Conservation (phyloP, 2,329 filamentous ascomycete species). For the Trichophyton benhamiae region DNA sequence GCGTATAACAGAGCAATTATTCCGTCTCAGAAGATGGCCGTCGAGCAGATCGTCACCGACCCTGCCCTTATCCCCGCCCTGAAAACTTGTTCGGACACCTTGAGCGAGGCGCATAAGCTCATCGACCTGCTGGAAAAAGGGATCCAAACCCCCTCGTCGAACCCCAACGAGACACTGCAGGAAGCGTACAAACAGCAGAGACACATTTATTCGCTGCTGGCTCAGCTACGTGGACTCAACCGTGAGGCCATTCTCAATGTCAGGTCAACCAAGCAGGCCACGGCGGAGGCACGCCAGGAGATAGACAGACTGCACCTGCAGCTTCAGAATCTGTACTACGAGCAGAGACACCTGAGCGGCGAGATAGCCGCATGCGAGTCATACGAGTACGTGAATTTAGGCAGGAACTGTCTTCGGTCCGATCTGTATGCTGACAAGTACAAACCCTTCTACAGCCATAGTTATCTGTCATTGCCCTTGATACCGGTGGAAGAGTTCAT, state of each 20-base stretch:
- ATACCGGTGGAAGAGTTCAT: slow-evolving; percentile 77
- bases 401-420: background rate
- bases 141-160: slow-evolving; percentile 30
- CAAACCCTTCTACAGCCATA: slow-evolving; percentile 48
- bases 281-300: slow-evolving; percentile 76
- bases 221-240: slow-evolving; percentile 70
- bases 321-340: slow-evolving; percentile 91
- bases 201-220: slow-evolving; percentile 62
- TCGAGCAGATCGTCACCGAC: slow-evolving; percentile 50
- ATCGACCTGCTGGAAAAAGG: slow-evolving; percentile 36
- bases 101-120: slow-evolving; percentile 52
- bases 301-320: slow-evolving; percentile 85
- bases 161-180: slow-evolving; percentile 40
- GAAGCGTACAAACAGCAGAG: slow-evolving; percentile 67
- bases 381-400: slow-evolving; percentile 56
- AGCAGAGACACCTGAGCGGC: slow-evolving; percentile 77
- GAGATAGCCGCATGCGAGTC: slow-evolving; percentile 85
- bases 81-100: slow-evolving; percentile 58
- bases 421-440: background rate
- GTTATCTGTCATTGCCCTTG: slow-evolving; percentile 73
- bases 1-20: background rate
- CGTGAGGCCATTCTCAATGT: slow-evolving; percentile 68
- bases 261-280: slow-evolving; percentile 73
- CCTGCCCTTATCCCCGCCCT: slow-evolving; percentile 55
- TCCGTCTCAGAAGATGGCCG: slow-evolving; percentile 35